Conservation (phyloP, 2,329 filamentous ascomycete genomes). For the Biscogniauxia mediterranea region DNA sequence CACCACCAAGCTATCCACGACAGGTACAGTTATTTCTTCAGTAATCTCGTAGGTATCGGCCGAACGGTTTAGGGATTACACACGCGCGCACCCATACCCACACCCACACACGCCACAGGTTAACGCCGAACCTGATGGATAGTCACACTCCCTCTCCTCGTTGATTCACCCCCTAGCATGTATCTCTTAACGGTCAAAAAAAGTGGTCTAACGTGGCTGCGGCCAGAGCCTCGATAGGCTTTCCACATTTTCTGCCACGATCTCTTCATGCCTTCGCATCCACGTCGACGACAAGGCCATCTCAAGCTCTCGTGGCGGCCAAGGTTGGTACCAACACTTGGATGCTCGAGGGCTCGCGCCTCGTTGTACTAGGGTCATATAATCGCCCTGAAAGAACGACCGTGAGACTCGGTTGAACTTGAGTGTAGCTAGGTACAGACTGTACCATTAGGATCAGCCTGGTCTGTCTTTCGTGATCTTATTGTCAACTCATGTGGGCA, state of each 20-base stretch:
- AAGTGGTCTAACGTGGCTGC: neutral
- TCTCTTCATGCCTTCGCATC: neutral
- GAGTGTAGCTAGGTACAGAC: neutral
- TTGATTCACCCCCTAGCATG: neutral
- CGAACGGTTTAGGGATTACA: neutral
- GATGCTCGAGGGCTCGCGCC: neutral
- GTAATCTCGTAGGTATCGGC: neutral
- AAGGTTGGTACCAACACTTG: neutral
- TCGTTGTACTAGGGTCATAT: neutral
- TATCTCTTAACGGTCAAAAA: neutral
- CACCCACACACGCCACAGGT: neutral
- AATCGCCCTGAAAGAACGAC: neutral
- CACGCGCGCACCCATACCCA: neutral
- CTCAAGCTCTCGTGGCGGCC: neutral
- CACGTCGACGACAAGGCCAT: neutral
- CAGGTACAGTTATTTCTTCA: neutral
- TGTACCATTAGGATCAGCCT: neutral
- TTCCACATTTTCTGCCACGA: neutral
- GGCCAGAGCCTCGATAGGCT: neutral
- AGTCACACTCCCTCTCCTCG: neutral
- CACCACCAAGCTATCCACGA: neutral
- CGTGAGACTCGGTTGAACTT: neutral
- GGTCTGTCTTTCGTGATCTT: neutral
- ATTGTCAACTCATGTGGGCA: neutral
- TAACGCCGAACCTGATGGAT: neutral